A percentile compares a stretch with the other conserved stretches of the same genome.
Conservation (phyloP, 1,139 yeast genomes). For the Saccharomyces pastorianus region DNA sequence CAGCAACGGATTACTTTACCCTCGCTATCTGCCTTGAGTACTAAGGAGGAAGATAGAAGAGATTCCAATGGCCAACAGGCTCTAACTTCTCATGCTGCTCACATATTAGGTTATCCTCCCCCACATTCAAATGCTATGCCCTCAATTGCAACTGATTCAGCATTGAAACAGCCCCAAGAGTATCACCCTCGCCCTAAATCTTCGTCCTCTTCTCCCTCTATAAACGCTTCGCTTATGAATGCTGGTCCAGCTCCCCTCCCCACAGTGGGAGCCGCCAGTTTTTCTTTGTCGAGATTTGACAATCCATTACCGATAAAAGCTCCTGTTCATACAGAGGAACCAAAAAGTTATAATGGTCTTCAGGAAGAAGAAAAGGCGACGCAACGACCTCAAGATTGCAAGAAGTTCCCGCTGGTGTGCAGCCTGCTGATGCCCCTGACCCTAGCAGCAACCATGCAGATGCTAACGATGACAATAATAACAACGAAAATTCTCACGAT, state of each 20-base stretch:
- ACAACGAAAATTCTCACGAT: neutral
- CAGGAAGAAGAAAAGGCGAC: neutral
- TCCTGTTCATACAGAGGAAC: neutral
- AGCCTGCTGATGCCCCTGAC: slow-evolving; percentile 10
- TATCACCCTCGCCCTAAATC: neutral
- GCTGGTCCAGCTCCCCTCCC: neutral
- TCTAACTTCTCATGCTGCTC: neutral
- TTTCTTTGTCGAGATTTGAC: slow-evolving; percentile 26
- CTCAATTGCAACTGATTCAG: neutral
- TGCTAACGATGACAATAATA: neutral
- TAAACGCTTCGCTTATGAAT: neutral
- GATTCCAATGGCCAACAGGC: slow-evolving; percentile 1
- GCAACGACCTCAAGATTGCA: neutral
- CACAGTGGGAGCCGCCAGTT: neutral
- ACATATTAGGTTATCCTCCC: neutral
- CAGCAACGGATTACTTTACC: slow-evolving; percentile 6
- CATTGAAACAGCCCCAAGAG: neutral
- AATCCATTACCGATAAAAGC: slow-evolving; percentile 17
- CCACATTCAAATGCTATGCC: neutral
- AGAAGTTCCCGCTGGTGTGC: slow-evolving; percentile 15
- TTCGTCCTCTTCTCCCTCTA: neutral
- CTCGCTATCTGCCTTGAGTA: slow-evolving; percentile 6
- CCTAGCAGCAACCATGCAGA: slow-evolving; percentile 13
- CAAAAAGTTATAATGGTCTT: neutral
- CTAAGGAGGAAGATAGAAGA: neutral